phyloP scores from a whole-genome alignment of 2,329 filamentous ascomycete species.

The Xylaria polymorpha region DNA sequence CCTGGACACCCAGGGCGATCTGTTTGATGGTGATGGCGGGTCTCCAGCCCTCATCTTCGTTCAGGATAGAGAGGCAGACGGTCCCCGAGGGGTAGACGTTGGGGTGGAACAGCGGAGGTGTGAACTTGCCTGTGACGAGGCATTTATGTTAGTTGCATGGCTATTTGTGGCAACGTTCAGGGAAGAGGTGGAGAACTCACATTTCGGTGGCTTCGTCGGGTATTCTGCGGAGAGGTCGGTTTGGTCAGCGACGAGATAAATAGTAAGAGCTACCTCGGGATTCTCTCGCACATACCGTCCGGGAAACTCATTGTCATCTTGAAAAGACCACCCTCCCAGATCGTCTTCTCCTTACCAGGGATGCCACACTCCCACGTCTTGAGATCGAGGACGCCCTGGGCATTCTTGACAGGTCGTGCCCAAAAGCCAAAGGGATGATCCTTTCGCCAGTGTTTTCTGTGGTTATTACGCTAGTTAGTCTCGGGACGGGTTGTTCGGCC shows the following conservation, averaged over 20 bases:
- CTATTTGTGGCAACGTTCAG: background rate
- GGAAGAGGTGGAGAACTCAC: constrained; percentile 65
- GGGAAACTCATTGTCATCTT: constrained; percentile 94
- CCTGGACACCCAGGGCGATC: constrained; percentile 95
- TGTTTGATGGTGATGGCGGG: constrained; percentile 98
- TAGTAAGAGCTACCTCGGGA: background rate
- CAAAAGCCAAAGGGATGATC: constrained; percentile 99
- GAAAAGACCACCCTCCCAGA: constrained; percentile 98
- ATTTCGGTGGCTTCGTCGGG: constrained; percentile 98
- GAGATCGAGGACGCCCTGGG: constrained; percentile 85
- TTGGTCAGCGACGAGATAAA: constrained; percentile 29
- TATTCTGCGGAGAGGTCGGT: constrained; percentile 73
- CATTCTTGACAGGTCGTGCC: constrained; percentile 84
- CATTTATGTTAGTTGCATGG: constrained; percentile 25
- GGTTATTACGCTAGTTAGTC: constrained; percentile 35
- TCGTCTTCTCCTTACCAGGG: constrained; percentile 94
- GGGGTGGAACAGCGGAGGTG: constrained; percentile 94
- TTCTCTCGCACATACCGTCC: constrained; percentile 73
- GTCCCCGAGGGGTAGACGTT: constrained; percentile 99
- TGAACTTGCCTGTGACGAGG: constrained; percentile 82
- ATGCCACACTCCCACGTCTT: constrained; percentile 98
- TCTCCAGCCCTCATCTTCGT: constrained; percentile 99
- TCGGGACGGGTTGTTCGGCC: background rate
- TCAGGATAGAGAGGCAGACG: constrained; percentile 95
- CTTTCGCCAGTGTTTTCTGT: constrained; percentile 93